A percentile compares a stretch with the other conserved stretches of the same genome.
These are phyloP conservation scores for Ascodesmis nigricans DNA, from an alignment of 495 filamentous ascomycete genomes.

Conservation along the genomic window DNA sequence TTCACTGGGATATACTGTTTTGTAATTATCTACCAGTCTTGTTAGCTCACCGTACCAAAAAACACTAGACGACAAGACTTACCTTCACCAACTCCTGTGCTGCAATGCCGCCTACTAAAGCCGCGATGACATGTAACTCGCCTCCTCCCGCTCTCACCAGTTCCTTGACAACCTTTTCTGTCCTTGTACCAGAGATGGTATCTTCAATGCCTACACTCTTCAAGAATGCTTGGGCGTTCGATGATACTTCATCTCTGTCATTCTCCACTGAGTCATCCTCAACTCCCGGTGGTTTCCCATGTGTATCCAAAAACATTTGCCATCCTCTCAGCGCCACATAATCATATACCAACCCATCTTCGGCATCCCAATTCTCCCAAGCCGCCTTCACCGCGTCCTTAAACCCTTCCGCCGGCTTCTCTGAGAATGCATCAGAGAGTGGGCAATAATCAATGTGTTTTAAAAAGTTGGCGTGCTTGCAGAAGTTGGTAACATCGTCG, in stretches of 20 bases:
- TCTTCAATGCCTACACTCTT: conserved; percentile 16
- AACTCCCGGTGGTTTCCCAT: conserved; percentile 12
- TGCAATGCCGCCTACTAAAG: conserved; percentile 72
- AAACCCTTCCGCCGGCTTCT: conserved; percentile 7
- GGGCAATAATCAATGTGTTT: conserved; percentile 53
- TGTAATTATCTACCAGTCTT: conserved; percentile 39
- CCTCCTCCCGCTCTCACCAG: conserved; percentile 36
- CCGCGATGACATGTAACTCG: conserved; percentile 88
- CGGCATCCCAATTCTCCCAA: conserved; percentile 14
- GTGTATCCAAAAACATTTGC: conserved; percentile 11
- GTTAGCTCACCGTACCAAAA: not conserved
- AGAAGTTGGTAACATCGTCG: conserved; percentile 75
- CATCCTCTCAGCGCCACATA: conserved; percentile 43
- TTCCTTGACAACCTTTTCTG: conserved; percentile 25
- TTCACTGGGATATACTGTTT: conserved; percentile 91
- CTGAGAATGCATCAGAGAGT: conserved; percentile 25
- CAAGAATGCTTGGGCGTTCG: conserved; percentile 10
- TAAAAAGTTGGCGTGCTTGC: conserved; percentile 85
- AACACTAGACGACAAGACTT: not conserved
- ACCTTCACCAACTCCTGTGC: conserved; percentile 87
- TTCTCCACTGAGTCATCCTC: conserved; percentile 7
- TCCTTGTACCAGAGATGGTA: too few relatives aligned
- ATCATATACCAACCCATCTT: conserved; percentile 33
- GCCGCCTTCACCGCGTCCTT: conserved; percentile 8
- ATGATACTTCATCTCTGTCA: conserved; percentile 8